phyloP scores from a whole-genome alignment of 139 green algal species.

The Tetradesmus obliquus region DNA sequence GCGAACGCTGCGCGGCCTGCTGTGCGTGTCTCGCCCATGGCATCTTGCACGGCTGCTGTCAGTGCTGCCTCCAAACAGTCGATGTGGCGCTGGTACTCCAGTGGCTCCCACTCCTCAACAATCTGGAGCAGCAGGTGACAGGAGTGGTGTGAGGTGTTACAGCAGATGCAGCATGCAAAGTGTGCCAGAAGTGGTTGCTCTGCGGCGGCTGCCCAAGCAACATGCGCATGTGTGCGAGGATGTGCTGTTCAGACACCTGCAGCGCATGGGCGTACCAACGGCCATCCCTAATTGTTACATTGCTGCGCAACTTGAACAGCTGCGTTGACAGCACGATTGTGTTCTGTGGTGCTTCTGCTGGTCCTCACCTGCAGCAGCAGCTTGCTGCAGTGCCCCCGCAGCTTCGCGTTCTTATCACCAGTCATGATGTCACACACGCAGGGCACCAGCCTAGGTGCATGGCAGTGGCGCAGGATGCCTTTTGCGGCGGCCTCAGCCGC shows the following conservation, averaged over 20 bases:
- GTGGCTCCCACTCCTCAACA: constrained; percentile 65
- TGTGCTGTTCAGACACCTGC: no score
- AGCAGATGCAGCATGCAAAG: background rate
- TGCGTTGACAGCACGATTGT: no score
- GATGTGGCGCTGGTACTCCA: constrained; percentile 45
- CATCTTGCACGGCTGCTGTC: constrained; percentile 56
- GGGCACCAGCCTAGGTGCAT: constrained; percentile 61
- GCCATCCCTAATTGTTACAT: no score
- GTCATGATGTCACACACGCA: constrained; percentile 54
- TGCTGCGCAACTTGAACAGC: background rate
- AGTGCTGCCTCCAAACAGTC: constrained; percentile 68
- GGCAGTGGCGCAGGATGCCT: constrained; percentile 69
- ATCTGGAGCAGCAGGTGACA: constrained; percentile 32
- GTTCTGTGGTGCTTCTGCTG: background rate
- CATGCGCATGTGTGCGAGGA: no score
- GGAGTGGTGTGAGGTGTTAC: background rate
- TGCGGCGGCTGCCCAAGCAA: no score
- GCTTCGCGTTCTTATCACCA: constrained; percentile 73
- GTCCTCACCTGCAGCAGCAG: constrained; percentile 58
- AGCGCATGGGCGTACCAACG: no score
- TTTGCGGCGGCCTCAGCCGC: constrained; percentile 61
- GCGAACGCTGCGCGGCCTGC: constrained; percentile 58
- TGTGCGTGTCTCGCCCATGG: constrained; percentile 57
- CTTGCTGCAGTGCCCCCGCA: constrained; percentile 58
- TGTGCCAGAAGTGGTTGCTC: background rate